Conservation (phyloP, 2,329 filamentous ascomycete genomes). For the Monosporascus sp. region DNA sequence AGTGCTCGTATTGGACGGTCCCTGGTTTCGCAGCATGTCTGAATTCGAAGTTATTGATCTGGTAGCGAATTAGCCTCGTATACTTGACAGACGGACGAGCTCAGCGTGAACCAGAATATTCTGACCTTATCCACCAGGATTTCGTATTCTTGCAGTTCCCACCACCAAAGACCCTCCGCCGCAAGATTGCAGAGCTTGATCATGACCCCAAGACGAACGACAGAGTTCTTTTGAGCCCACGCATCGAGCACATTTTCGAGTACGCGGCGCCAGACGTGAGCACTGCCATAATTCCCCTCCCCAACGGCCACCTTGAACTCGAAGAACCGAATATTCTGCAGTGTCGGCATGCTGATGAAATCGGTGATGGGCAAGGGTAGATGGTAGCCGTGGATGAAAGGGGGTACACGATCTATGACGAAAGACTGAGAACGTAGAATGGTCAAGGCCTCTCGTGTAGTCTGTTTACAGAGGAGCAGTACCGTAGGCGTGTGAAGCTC, state of each 20-base stretch:
- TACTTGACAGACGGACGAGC: background rate
- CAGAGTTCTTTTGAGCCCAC: constrained; percentile 21
- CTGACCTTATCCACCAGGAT: constrained; percentile 16
- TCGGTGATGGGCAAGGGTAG: constrained; percentile 20
- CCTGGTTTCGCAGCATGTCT: constrained; percentile 16
- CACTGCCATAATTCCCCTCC: constrained; percentile 19
- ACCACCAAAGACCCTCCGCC: constrained; percentile 11
- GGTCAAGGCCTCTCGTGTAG: constrained; percentile 28
- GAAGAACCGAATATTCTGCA: constrained; percentile 27
- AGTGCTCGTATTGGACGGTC: constrained; percentile 22
- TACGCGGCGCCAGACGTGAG: constrained; percentile 22
- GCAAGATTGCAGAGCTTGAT: constrained; percentile 24
- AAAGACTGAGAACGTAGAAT: constrained; percentile 21
- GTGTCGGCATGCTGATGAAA: constrained; percentile 25
- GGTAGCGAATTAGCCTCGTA: constrained; percentile 1
- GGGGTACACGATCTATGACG: constrained; percentile 31
- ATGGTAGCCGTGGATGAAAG: constrained; percentile 24
- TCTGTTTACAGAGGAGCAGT: constrained; percentile 30
- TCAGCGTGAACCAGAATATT: background rate
- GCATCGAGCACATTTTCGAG: constrained; percentile 21
- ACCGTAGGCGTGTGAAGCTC: constrained; percentile 26
- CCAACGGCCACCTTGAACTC: constrained; percentile 28
- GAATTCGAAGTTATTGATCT: constrained; percentile 22
- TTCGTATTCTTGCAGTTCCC: constrained; percentile 18
- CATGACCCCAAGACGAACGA: constrained; percentile 25